Evolutionary conservation across 2,329 filamentous ascomycete species (phyloP), one percentile per base, ranked within the genome.

Genomic region (Aspergillus uvarum): DNA sequence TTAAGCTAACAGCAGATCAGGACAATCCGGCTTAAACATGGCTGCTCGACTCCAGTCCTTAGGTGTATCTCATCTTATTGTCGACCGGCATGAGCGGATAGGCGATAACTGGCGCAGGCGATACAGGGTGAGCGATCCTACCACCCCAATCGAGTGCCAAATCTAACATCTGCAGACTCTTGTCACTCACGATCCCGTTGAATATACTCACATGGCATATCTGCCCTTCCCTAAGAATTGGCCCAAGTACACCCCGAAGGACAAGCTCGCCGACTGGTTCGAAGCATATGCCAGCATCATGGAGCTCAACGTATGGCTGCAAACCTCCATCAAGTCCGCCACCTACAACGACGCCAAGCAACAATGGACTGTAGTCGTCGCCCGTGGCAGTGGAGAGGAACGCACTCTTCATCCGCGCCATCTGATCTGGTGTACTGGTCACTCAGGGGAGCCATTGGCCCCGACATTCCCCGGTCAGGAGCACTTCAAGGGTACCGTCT

Each of bases 101-200:
- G 81, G 81, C 4, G 81, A 83, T 61, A 81, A 80, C 53, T 83
- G 82, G 82, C 70, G 79, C 3, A 74, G 78, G 16, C 75, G 82
- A n/a, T 84, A 84, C 60, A 72, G 77, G 24, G 74, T 76, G 54
- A 56, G 63, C 14, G 38, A n/a, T 44, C 16, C 5, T 8, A 44
- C 14, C n/a, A 29, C 10, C 16, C 42, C 24, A 35, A 57, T 29
- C 7, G 2, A 22, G 12, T 24, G n/a, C 42, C 29, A 11, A 16
- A 16, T 14, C 31, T 51, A 48, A 24, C 29, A n/a, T n/a, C 10
- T 26, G 16, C 19, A 74, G 72, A 75, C 72, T 24, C 69, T 78
- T 3, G 73, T 75, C 4, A 74, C 76, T 14, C 77, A 79, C 59
- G 77, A 78, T 29, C 75, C 77, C 1, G 76, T 71, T 6, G 76